Evolutionary conservation across 305 asterid genomes (phyloP).

Genomic region (Stenogyne calaminthoides): DNA sequence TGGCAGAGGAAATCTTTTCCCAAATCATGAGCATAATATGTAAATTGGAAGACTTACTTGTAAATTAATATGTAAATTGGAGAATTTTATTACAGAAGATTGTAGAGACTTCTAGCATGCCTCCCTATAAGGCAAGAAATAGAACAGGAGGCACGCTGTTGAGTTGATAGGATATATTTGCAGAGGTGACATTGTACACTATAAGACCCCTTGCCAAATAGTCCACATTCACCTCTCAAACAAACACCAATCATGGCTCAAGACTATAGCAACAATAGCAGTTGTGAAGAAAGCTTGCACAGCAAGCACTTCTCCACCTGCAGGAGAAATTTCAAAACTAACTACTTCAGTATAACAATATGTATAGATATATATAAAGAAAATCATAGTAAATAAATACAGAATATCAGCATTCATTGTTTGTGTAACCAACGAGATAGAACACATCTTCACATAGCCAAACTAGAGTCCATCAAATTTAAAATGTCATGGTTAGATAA

Average conservation of each 20-base stretch:
- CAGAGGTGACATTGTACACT: conserved; percentile 77
- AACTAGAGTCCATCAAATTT: neutral
- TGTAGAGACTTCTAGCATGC: conserved; percentile 68
- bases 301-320: conserved; percentile 87
- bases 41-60: conserved; percentile 43
- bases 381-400: neutral
- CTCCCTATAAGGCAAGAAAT: conserved; percentile 71
- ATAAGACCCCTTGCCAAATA: conserved; percentile 87
- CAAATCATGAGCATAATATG: neutral
- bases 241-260: conserved; percentile 74
- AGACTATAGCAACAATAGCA: conserved; percentile 75
- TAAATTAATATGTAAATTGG: conserved; percentile 54
- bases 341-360: neutral
- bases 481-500: conserved; percentile 18
- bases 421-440: neutral
- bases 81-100: conserved; percentile 52
- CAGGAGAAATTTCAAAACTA: conserved; percentile 30
- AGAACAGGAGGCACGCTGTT: conserved; percentile 71
- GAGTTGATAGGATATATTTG: conserved; percentile 59
- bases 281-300: conserved; percentile 83
- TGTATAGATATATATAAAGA: neutral
- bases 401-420: neutral
- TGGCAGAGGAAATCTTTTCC: neutral
- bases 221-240: conserved; percentile 80
- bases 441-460: neutral